phyloP scores from a whole-genome alignment of 2,329 filamentous ascomycete genomes.

The Drechslerella dactyloides region DNA sequence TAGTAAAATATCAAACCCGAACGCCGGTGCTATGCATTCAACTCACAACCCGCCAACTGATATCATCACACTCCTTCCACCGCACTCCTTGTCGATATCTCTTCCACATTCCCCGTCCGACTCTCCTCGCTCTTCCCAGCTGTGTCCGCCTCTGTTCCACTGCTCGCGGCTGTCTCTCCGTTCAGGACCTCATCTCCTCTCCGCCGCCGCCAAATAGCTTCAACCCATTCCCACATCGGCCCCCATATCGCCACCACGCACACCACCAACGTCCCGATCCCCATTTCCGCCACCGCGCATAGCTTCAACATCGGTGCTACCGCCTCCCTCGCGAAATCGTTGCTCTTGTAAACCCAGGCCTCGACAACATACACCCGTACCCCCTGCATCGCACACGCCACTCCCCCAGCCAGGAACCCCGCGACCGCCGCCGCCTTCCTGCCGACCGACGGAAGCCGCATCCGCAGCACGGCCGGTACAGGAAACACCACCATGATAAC shows the following conservation, averaged over 20 bases:
- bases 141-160: conserved; percentile 7
- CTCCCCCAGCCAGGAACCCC: conserved; percentile 36
- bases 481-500: conserved; percentile 33
- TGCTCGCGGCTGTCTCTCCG: background rate
- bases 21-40: background rate
- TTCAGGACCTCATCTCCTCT: conserved; percentile 1
- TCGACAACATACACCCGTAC: conserved; percentile 43
- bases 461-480: conserved; percentile 29
- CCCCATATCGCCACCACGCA: conserved; percentile 46
- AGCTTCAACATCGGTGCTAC: conserved; percentile 43
- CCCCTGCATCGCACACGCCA: conserved; percentile 42
- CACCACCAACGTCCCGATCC: conserved; percentile 38
- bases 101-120: background rate
- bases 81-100: background rate
- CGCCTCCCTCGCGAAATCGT: conserved; percentile 34
- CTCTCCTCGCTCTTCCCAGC: conserved; percentile 5
- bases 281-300: conserved; percentile 41
- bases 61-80: background rate
- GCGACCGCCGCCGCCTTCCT: conserved; percentile 33
- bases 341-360: conserved; percentile 31
- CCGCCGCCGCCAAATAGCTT: conserved; percentile 13
- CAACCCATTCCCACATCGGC: conserved; percentile 28
- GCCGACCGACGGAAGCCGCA: conserved; percentile 6
- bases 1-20: too few relatives aligned
- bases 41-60: background rate